A percentile compares a stretch with the other conserved stretches of the same genome.
Evolutionary conservation across 2,329 filamentous ascomycete genomes (phyloP).

Genomic region (Bretziella fagacearum): DNA sequence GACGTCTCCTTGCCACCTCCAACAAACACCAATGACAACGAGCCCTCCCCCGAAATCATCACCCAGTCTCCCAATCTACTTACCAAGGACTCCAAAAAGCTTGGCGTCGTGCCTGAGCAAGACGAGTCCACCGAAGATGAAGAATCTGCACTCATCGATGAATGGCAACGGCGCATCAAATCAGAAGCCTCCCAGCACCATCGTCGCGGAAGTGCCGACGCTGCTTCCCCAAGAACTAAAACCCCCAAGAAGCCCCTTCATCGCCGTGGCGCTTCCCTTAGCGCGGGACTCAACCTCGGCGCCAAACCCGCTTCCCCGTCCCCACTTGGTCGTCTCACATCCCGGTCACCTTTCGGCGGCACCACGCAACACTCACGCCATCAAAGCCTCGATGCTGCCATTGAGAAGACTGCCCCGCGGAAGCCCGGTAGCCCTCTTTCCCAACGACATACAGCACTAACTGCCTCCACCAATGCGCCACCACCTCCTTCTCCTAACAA

Average conservation of each 20-base stretch:
- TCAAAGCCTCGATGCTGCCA: constrained; percentile 10
- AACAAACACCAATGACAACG: neutral
- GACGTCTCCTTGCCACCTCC: neutral
- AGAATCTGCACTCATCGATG: constrained; percentile 2
- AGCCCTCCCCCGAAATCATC: constrained; percentile 2
- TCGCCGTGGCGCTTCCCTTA: constrained; percentile 6
- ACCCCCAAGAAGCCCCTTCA: neutral
- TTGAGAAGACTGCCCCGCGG: neutral
- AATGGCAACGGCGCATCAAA: constrained; percentile 3
- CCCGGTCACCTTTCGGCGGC: neutral
- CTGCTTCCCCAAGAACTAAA: neutral
- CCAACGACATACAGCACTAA: neutral
- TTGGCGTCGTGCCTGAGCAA: constrained; percentile 13
- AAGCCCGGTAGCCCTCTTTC: neutral
- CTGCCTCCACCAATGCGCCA: neutral
- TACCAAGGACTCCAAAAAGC: constrained; percentile 9
- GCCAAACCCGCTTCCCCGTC: neutral
- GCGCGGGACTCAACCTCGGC: neutral
- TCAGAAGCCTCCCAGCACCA: neutral
- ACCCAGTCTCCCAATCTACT: constrained; percentile 6
- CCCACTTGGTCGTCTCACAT: neutral
- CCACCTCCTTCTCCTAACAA: too few species aligned
- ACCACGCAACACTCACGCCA: constrained; percentile 4
- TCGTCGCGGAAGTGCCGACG: neutral
- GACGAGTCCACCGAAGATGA: constrained; percentile 10